These are phyloP conservation scores for Colletotrichum gloeosporioides DNA, from an alignment of 2,329 filamentous ascomycete species.

Conservation along the genomic window DNA sequence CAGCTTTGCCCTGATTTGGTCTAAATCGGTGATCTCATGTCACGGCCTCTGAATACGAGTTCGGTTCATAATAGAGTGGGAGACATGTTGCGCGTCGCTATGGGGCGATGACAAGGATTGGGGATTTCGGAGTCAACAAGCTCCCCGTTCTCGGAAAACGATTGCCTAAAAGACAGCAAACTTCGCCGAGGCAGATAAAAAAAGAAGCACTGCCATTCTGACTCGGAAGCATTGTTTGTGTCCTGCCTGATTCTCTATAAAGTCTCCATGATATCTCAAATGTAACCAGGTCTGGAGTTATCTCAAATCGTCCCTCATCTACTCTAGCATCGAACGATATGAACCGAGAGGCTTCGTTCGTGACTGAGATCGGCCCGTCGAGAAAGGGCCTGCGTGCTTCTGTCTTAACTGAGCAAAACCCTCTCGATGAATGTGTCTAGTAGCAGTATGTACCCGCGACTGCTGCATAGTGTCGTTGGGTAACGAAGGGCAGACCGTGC, in stretches of 20 bases:
- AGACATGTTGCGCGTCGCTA: not conserved
- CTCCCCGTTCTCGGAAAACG: not conserved
- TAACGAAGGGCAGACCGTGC: not conserved
- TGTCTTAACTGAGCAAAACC: not conserved
- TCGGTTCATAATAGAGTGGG: not conserved
- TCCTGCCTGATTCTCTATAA: too few species aligned
- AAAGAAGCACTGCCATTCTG: too few species aligned
- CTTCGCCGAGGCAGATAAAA: not conserved
- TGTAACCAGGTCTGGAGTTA: too few species aligned
- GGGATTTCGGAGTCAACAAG: not conserved
- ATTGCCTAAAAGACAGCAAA: not conserved
- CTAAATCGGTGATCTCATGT: not conserved
- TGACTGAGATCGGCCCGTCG: not conserved
- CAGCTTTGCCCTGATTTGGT: not conserved
- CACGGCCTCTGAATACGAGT: not conserved
- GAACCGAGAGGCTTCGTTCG: not conserved
- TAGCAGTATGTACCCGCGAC: accelerated
- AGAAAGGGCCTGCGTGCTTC: not conserved
- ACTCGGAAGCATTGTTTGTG: too few species aligned
- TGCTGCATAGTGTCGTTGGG: not conserved
- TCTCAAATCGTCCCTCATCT: too few species aligned
- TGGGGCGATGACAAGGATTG: not conserved
- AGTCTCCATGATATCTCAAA: too few species aligned
- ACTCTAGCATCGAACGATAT: too few species aligned
- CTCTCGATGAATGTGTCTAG: not conserved